Evolutionary conservation across 192 early-diverging fungal genomes (phyloP).

Genomic region (Entomortierella beljakovae): DNA sequence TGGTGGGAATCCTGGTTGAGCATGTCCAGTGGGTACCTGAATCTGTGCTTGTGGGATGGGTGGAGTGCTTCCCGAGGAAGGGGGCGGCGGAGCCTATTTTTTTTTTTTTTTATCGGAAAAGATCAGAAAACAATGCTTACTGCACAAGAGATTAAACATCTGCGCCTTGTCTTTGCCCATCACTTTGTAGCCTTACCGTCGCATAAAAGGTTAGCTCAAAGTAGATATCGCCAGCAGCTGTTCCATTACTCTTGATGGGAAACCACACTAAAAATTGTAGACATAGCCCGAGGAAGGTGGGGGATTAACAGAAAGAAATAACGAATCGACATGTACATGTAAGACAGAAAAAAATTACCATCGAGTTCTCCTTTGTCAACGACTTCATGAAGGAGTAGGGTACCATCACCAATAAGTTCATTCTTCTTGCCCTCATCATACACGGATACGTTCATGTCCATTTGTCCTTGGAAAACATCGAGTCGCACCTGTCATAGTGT

Average conservation of each 20-base stretch:
- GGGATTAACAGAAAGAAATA: background rate
- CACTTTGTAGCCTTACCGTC: too few relatives aligned
- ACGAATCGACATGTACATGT: background rate
- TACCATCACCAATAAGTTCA: slow-evolving; percentile 61
- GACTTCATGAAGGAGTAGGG: slow-evolving; percentile 57
- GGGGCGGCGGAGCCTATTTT: slow-evolving; percentile 7
- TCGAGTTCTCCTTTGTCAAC: slow-evolving; percentile 64
- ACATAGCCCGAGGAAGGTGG: too few relatives aligned
- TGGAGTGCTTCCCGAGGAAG: slow-evolving; percentile 31
- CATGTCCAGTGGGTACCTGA: slow-evolving; percentile 28
- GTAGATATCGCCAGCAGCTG: slow-evolving; percentile 61
- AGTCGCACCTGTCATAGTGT: slow-evolving; percentile 51
- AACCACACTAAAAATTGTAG: slow-evolving; percentile 57
- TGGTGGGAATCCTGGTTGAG: slow-evolving; percentile 27
- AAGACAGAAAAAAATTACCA: slow-evolving; percentile 31
- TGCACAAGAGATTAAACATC: background rate
- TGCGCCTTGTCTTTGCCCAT: too few relatives aligned
- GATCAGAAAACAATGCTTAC: background rate
- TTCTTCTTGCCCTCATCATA: slow-evolving; percentile 64
- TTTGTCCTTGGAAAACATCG: slow-evolving; percentile 57
- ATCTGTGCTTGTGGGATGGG: slow-evolving; percentile 27
- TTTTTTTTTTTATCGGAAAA: background rate
- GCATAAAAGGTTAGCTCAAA: slow-evolving; percentile 67
- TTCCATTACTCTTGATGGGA: slow-evolving; percentile 56
- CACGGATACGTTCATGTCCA: slow-evolving; percentile 56